A percentile compares a stretch with the other conserved stretches of the same genome.
Evolutionary conservation across 345 rosid genomes (phyloP).

Genomic region (Anastatica hierochuntica): DNA sequence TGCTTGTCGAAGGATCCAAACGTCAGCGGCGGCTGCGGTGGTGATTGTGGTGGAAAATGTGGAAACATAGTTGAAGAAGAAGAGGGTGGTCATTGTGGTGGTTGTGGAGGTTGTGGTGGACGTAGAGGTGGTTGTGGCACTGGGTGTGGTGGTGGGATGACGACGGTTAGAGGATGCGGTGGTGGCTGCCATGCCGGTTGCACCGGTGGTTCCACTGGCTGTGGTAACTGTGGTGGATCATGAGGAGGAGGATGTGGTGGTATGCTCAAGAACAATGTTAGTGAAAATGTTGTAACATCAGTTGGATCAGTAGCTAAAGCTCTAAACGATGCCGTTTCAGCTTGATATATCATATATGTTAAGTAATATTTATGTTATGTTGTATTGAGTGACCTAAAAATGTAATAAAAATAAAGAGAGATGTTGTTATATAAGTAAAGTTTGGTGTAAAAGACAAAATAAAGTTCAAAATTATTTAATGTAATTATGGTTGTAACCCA

Average conservation of each 20-base stretch:
- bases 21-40: slow-evolving; percentile 8
- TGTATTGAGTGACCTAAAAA: background rate
- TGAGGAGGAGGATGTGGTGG: slow-evolving; percentile 22
- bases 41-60: slow-evolving; percentile 20
- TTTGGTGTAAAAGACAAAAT: no score
- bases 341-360: background rate
- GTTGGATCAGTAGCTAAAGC: background rate
- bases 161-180: background rate
- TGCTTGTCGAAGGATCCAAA: slow-evolving; percentile 11
- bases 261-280: slow-evolving; percentile 9
- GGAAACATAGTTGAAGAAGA: slow-evolving; percentile 17
- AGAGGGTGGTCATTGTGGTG: slow-evolving; percentile 17
- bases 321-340: background rate
- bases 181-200: no score
- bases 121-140: slow-evolving; percentile 1
- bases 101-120: slow-evolving; percentile 19
- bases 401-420: no score
- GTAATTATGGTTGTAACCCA: no score
- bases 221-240: slow-evolving; percentile 16
- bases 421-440: no score
- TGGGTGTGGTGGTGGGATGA: slow-evolving; percentile 18
- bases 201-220: slow-evolving; percentile 19
- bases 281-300: slow-evolving; percentile 7
- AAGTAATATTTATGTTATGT: background rate
- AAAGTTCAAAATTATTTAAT: no score